Evolutionary conservation across 2,329 filamentous ascomycete genomes (phyloP).

Genomic region (Penicillium sp.): DNA sequence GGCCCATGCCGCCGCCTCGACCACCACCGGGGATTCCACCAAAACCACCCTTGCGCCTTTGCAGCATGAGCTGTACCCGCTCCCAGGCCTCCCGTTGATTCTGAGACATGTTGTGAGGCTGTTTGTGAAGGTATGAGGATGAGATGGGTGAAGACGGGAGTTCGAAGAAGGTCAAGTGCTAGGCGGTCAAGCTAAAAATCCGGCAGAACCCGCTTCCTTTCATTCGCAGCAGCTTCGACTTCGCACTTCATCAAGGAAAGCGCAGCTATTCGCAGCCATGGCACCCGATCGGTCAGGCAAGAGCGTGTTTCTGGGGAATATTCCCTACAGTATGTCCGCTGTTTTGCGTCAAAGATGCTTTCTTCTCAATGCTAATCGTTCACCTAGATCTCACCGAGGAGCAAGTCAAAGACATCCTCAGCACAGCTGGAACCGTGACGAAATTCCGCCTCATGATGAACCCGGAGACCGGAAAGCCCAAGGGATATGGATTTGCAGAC

Average conservation of each 20-base stretch:
- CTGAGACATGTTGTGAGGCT: constrained; percentile 44
- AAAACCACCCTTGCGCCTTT: constrained; percentile 50
- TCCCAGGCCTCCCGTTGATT: constrained; percentile 69
- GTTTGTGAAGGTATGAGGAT: constrained; percentile 17
- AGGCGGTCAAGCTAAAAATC: constrained; percentile 31
- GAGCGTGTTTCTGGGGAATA: constrained; percentile 53
- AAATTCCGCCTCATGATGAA: constrained; percentile 95
- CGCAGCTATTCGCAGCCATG: constrained; percentile 35
- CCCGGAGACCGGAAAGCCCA: constrained; percentile 89
- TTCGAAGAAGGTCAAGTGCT: constrained; percentile 29
- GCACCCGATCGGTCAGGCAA: constrained; percentile 48
- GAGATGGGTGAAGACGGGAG: constrained; percentile 27
- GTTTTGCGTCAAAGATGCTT: background rate
- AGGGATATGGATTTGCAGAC: constrained; percentile 95
- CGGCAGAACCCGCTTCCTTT: constrained; percentile 27
- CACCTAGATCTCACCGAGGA: constrained; percentile 87
- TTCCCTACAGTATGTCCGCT: constrained; percentile 68
- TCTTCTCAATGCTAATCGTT: constrained; percentile 19
- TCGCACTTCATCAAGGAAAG: constrained; percentile 7
- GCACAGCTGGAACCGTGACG: constrained; percentile 82
- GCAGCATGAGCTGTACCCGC: constrained; percentile 64
- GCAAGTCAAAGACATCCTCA: constrained; percentile 92
- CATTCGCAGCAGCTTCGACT: constrained; percentile 8
- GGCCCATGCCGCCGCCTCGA: constrained; percentile 56
- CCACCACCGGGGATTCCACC: constrained; percentile 56